Conservation (phyloP, 305 asterid species). For the Andrographis paniculata region DNA sequence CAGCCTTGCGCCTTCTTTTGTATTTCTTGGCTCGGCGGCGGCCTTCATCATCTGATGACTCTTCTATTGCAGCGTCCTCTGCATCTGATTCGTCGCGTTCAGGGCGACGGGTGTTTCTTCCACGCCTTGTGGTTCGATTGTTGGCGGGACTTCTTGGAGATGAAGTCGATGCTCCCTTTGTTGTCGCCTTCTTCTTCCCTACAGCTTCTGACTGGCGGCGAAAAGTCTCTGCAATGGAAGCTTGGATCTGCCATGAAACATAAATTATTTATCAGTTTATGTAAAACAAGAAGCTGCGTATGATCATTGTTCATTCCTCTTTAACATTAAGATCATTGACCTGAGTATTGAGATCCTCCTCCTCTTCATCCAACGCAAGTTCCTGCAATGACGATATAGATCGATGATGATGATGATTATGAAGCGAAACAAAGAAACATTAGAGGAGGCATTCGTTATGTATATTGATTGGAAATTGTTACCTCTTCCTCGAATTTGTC, state of each 20-base stretch:
- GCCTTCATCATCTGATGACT: slow-evolving; percentile 83
- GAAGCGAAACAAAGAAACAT: slow-evolving; percentile 11
- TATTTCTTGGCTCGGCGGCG: slow-evolving; percentile 56
- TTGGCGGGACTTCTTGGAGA: slow-evolving; percentile 57
- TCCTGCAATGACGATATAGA: slow-evolving; percentile 45
- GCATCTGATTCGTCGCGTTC: slow-evolving; percentile 73
- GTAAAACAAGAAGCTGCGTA: not conserved
- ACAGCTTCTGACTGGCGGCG: slow-evolving; percentile 90
- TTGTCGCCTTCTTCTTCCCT: slow-evolving; percentile 68
- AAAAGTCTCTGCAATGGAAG: slow-evolving; percentile 76
- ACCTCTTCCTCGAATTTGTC: slow-evolving; percentile 96
- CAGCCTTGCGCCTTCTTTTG: slow-evolving; percentile 62
- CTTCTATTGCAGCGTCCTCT: slow-evolving; percentile 65
- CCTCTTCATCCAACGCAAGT: slow-evolving; percentile 91
- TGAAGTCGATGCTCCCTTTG: slow-evolving; percentile 42
- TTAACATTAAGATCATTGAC: slow-evolving; percentile 27
- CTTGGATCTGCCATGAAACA: slow-evolving; percentile 68
- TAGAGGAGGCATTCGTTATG: slow-evolving; percentile 12
- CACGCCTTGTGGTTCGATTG: slow-evolving; percentile 53
- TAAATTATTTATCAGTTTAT: no score
- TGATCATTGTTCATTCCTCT: not conserved
- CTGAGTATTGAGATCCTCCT: slow-evolving; percentile 85
- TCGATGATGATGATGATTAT: slow-evolving; percentile 17
- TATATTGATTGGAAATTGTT: no score
- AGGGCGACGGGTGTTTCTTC: slow-evolving; percentile 46